These are phyloP conservation scores for Cupressus sempervirens DNA, from an alignment of 75 land plant genomes.

Conservation along the genomic window DNA sequence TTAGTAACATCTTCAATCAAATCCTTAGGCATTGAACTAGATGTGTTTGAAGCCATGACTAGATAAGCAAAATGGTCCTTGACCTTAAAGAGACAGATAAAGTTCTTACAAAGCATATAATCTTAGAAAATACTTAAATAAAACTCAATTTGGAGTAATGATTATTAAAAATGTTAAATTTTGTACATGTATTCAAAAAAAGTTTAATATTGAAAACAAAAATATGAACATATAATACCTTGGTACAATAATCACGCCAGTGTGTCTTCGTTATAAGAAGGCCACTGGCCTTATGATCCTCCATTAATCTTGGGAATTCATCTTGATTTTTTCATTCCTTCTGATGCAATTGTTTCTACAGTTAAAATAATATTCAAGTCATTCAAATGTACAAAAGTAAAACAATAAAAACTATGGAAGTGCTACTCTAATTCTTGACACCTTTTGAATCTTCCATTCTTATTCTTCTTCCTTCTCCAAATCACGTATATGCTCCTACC, in stretches of 20 bases:
- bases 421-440: slow-evolving; percentile 7
- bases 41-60: slow-evolving; percentile 72
- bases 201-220: too few species aligned
- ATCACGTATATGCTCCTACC: slow-evolving; percentile 86
- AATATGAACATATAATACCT: slow-evolving; percentile 29
- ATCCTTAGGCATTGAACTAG: slow-evolving; percentile 93
- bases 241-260: slow-evolving; percentile 88
- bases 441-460: slow-evolving; percentile 77
- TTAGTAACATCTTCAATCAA: slow-evolving; percentile 88
- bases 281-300: slow-evolving; percentile 71
- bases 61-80: slow-evolving; percentile 67
- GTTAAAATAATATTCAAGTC: not conserved
- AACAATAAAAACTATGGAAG: not conserved
- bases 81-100: slow-evolving; percentile 36
- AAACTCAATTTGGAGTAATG: not conserved
- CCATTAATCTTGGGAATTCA: slow-evolving; percentile 87
- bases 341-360: slow-evolving; percentile 73
- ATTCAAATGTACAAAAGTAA: not conserved
- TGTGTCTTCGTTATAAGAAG: slow-evolving; percentile 60
- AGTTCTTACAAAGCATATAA: not conserved
- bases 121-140: not conserved
- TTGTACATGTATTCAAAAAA: not conserved
- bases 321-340: slow-evolving; percentile 91
- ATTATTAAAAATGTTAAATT: not conserved
- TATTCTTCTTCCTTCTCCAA: slow-evolving; percentile 93